Percentiles rank a stretch among this genome's conserved stretches.
phyloP scores from a whole-genome alignment of 2,329 filamentous ascomycete species.

The Ceratocystiopsis sp. region DNA sequence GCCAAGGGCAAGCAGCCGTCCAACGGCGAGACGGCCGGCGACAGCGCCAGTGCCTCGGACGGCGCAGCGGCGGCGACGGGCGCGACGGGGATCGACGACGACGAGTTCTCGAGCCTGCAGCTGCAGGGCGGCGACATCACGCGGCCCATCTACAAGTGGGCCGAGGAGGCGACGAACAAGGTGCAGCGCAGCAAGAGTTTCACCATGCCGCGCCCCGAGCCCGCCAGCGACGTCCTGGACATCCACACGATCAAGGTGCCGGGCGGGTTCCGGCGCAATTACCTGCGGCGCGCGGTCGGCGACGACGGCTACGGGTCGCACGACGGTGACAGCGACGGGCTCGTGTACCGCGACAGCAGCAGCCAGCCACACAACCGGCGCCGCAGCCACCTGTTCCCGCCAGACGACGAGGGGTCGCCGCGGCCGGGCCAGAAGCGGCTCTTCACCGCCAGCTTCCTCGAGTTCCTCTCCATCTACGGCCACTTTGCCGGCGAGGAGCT shows the following conservation, averaged over 20 bases:
- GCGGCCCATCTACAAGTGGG: constrained; percentile 90
- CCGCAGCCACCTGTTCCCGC: not conserved
- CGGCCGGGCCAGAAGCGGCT: constrained; percentile 37
- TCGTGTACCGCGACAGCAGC: constrained; percentile 19
- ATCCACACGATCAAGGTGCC: constrained; percentile 86
- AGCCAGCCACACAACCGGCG: constrained; percentile 10
- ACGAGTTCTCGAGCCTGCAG: constrained; percentile 85
- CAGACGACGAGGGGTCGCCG: not conserved
- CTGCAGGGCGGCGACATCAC: constrained; percentile 92
- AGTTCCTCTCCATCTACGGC: constrained; percentile 87
- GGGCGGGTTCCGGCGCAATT: constrained; percentile 85
- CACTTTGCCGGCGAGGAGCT: constrained; percentile 96
- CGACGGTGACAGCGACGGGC: constrained; percentile 10
- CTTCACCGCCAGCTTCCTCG: constrained; percentile 84
- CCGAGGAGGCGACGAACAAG: constrained; percentile 63
- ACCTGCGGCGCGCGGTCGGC: constrained; percentile 57
- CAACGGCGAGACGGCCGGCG: constrained; percentile 21
- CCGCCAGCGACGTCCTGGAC: constrained; percentile 64
- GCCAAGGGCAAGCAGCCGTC: constrained; percentile 37
- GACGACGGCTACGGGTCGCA: constrained; percentile 22
- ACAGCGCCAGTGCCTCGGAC: constrained; percentile 30
- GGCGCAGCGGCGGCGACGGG: constrained; percentile 9
- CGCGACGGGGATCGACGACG: constrained; percentile 29
- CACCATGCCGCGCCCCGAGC: constrained; percentile 55
- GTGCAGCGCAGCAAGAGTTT: constrained; percentile 79